phyloP scores from a whole-genome alignment of 345 rosid genomes.

The Moricandia arvensis region DNA sequence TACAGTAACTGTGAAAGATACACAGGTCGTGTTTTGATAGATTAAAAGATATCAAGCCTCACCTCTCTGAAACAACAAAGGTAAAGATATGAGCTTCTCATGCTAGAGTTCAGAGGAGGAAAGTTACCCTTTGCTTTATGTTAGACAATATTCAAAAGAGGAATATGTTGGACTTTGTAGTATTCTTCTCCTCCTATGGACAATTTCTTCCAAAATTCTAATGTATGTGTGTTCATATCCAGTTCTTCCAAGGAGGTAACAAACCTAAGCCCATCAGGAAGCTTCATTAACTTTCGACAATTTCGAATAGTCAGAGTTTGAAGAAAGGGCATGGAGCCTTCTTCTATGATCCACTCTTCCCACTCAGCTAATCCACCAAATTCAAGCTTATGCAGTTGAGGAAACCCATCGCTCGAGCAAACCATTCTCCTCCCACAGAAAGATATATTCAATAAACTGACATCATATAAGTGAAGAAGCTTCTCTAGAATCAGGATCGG shows the following conservation, averaged over 20 bases:
- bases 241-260: not conserved
- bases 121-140: not conserved
- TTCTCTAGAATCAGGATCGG: not conserved
- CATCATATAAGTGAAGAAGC: not conserved
- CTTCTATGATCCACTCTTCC: too few relatives aligned
- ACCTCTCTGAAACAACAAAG: not conserved
- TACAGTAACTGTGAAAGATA: not conserved
- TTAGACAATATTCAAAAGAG: not conserved
- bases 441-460: not conserved
- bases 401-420: not conserved
- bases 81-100: not conserved
- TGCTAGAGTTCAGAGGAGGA: not conserved
- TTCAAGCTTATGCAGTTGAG: too few relatives aligned
- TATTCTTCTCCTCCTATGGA: not conserved
- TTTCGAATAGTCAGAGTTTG: not conserved
- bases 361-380: not conserved
- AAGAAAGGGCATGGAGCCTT: not conserved
- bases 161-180: not conserved
- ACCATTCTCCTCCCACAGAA: constrained; percentile 7
- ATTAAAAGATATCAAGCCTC: not conserved
- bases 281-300: not conserved
- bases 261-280: constrained; percentile 4
- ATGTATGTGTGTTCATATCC: not conserved
- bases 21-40: not conserved
- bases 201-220: not conserved